A percentile compares a stretch with the other conserved stretches of the same genome.
Evolutionary conservation across 169 alveolate genomes (phyloP).

Genomic region (Perkinsus olseni): DNA sequence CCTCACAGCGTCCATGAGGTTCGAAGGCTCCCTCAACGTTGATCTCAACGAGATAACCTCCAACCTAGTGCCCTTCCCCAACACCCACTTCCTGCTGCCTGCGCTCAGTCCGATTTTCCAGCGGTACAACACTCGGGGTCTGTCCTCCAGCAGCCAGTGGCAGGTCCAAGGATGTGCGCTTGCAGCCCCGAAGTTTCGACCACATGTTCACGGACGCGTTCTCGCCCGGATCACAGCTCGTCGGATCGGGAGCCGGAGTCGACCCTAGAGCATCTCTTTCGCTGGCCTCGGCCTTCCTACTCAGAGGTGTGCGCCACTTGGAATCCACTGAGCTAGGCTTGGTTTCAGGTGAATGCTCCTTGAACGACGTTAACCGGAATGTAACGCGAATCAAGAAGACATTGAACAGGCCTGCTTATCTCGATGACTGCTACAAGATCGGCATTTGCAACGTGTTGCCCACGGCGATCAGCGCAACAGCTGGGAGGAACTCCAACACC

Average conservation of each 20-base stretch:
- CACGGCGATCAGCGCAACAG: constrained; percentile 19
- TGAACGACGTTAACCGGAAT: constrained; percentile 76
- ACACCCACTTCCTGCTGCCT: constrained; percentile 72
- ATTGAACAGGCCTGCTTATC: constrained; percentile 73
- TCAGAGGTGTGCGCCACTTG: constrained; percentile 72
- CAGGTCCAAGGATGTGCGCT: constrained; percentile 27
- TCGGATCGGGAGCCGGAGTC: constrained; percentile 46
- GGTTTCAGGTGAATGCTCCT: constrained; percentile 9
- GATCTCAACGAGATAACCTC: constrained; percentile 88
- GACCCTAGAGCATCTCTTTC: constrained; percentile 64
- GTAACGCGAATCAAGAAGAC: constrained; percentile 64
- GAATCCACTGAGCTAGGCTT: not conserved
- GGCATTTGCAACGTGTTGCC: constrained; percentile 81
- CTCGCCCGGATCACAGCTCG: constrained; percentile 56
- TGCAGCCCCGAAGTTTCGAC: constrained; percentile 66
- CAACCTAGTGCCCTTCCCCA: constrained; percentile 89
- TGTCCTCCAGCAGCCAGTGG: constrained; percentile 48
- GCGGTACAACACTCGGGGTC: constrained; percentile 11
- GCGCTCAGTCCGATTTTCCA: constrained; percentile 57
- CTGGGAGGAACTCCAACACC: not conserved
- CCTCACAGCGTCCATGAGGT: constrained; percentile 85
- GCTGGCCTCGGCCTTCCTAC: constrained; percentile 81
- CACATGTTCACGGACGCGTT: constrained; percentile 75
- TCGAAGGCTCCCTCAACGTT: constrained; percentile 85
- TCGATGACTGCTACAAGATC: constrained; percentile 79